Percentiles rank a stretch among this genome's conserved stretches.
phyloP scores from a whole-genome alignment of 768 basidiomycete genomes.

The Auricularia heimuer region DNA sequence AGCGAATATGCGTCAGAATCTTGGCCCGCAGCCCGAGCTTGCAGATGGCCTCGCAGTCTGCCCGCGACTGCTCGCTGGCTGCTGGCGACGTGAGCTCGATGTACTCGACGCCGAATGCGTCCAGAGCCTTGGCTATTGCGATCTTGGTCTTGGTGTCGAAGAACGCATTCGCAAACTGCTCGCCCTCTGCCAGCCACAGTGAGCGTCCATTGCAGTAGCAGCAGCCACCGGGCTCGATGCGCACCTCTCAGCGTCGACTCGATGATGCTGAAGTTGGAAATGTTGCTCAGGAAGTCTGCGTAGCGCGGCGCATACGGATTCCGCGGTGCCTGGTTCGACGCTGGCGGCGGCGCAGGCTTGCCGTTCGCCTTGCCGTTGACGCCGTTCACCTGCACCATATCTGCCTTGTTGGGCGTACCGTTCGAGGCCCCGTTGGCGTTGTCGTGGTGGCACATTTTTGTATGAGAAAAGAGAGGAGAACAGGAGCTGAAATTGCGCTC shows the following conservation, averaged over 20 bases:
- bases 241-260: constrained; percentile 90
- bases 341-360: constrained; percentile 17
- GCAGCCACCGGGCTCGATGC: constrained; percentile 12
- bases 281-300: constrained; percentile 84
- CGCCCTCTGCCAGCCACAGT: constrained; percentile 59
- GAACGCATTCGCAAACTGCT: constrained; percentile 99
- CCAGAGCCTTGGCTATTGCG: constrained; percentile 94
- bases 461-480: too few species aligned
- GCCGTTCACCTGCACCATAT: constrained; percentile 66
- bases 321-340: constrained; percentile 27
- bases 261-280: constrained; percentile 92
- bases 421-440: constrained; percentile 39
- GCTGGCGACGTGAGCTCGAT: constrained; percentile 98
- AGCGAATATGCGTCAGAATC: constrained; percentile 97
- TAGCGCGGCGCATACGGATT: constrained; percentile 90
- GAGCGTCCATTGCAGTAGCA: background rate
- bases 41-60: constrained; percentile 97
- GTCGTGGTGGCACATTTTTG: constrained; percentile 51
- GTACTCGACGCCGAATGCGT: constrained; percentile 99
- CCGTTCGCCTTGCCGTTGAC: constrained; percentile 26
- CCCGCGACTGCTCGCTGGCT: constrained; percentile 89
- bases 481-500: too few species aligned
- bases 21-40: constrained; percentile 94
- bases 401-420: constrained; percentile 20
- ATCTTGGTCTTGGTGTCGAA: constrained; percentile 99